Conservation (phyloP, 202 grass and related monocot species). For the Carex sylvatica region DNA sequence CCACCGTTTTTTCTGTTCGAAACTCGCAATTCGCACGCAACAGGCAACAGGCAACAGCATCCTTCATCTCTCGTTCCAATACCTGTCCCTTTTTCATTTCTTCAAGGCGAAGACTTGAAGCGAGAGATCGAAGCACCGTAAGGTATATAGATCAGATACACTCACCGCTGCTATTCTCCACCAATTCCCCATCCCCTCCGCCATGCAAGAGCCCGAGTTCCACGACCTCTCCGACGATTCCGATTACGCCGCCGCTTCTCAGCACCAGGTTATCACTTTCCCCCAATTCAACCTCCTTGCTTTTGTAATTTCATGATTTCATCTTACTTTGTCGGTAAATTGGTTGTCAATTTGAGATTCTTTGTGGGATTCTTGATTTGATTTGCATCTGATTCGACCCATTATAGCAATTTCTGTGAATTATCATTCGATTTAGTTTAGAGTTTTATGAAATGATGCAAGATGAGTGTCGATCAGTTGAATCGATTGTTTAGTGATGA, state of each 20-base stretch:
- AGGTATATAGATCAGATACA: background rate
- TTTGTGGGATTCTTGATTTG: background rate
- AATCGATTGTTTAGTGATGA: background rate
- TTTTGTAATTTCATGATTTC: background rate
- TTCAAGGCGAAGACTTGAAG: conserved; percentile 7
- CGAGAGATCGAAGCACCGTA: too few relatives aligned
- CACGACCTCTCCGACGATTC: conserved; percentile 95
- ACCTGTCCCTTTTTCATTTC: background rate
- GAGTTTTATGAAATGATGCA: background rate
- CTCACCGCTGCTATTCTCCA: background rate
- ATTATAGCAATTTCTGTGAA: background rate
- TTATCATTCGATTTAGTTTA: background rate
- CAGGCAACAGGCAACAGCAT: background rate
- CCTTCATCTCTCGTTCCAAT: background rate
- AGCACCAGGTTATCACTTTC: conserved; percentile 30
- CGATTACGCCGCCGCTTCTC: conserved; percentile 84
- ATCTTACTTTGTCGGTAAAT: background rate
- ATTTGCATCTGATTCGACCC: background rate
- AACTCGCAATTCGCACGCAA: background rate
- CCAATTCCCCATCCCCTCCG: background rate
- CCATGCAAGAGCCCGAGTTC: conserved; percentile 58
- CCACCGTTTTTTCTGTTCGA: background rate
- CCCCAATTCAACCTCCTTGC: background rate
- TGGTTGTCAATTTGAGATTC: background rate
- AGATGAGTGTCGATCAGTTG: background rate